Evolutionary conservation across 176 grass and related monocot species (phyloP), one percentile per base, ranked within the genome.

Genomic region (Lolium rigidum): DNA sequence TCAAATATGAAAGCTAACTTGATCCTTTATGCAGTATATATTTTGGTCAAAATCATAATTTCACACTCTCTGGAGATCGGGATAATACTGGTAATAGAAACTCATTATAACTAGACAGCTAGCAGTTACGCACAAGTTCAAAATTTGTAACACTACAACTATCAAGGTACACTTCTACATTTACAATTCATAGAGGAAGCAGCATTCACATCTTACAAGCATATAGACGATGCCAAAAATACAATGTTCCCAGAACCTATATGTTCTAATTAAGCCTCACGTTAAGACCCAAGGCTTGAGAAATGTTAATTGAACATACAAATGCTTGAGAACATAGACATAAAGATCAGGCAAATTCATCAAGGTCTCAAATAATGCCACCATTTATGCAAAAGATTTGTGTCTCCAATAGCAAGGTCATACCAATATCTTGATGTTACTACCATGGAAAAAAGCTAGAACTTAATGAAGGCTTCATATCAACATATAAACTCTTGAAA

Each of bases 401-500:
- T 16, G 28, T 81, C 22, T 59, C 2, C 31, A 3, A 48, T 5
- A 74, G 15, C 31, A 82, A 86, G 54, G 51, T 44, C 31, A 11
- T 78, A 66, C 12, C 2, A 31, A 76, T 21, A 81, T 18, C 9
- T 50, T 78, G 59, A 76, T 51, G 24, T 43, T 68, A 52, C 50
- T 80, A 74, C 49, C 10, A 67, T 66, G 22, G 3, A 26, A 49
- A n/a, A 79, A 49, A 8, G 71, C 15, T 80, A 11, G 9, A 83
- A 75, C 60, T 64, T 12, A 76, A 25, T 76, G 41, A 81, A 70
- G 71, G 49, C 48, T 3, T 51, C 7, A 76, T 69, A 21, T 21
- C 39, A 38, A 41, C 70, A 84, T 70, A 71, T 70, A 62, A 77
- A 28, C 7, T 85, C 57, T 70, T 55, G 84, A 63, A 47, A 85